Evolutionary conservation across 192 early-diverging fungal genomes (phyloP).

Genomic region (Gamsiella multidivaricata): DNA sequence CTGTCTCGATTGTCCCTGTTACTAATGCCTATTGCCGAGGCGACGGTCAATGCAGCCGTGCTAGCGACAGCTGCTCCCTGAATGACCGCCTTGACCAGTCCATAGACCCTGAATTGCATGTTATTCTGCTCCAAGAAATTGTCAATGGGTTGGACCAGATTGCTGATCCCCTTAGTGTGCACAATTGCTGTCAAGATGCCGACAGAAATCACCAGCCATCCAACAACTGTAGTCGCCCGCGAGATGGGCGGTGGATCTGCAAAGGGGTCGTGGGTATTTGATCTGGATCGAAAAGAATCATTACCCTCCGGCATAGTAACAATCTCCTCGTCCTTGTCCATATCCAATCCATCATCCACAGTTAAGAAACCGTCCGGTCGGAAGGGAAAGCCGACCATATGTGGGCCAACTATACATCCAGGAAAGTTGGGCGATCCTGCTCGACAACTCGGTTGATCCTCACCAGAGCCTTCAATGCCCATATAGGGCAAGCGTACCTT

Average conservation of each 20-base stretch:
- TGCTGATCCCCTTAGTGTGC: constrained; percentile 25
- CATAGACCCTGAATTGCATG: constrained; percentile 30
- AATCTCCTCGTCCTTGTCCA: not conserved
- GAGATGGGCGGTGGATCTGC: constrained; percentile 15
- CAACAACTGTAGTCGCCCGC: constrained; percentile 32
- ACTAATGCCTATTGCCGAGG: constrained; percentile 7
- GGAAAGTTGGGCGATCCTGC: constrained; percentile 11
- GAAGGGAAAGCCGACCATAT: constrained; percentile 17
- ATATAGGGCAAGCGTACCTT: not conserved
- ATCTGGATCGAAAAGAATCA: too few species aligned
- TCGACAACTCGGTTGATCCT: constrained; percentile 2
- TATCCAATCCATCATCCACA: not conserved
- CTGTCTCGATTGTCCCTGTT: not conserved
- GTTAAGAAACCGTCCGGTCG: constrained; percentile 13
- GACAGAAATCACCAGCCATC: constrained; percentile 27
- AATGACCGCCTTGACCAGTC: constrained; percentile 5
- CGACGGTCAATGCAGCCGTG: not conserved
- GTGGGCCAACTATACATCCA: constrained; percentile 25
- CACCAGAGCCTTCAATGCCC: constrained; percentile 16
- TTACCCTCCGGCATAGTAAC: not conserved
- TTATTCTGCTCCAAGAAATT: constrained; percentile 24
- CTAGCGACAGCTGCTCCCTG: not conserved
- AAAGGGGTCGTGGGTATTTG: constrained; percentile 7
- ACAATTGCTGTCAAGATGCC: constrained; percentile 30
- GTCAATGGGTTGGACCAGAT: constrained; percentile 25